Evolutionary conservation across 2,329 filamentous ascomycete genomes (phyloP).

Genomic region (Akanthomyces dipterigenus): DNA sequence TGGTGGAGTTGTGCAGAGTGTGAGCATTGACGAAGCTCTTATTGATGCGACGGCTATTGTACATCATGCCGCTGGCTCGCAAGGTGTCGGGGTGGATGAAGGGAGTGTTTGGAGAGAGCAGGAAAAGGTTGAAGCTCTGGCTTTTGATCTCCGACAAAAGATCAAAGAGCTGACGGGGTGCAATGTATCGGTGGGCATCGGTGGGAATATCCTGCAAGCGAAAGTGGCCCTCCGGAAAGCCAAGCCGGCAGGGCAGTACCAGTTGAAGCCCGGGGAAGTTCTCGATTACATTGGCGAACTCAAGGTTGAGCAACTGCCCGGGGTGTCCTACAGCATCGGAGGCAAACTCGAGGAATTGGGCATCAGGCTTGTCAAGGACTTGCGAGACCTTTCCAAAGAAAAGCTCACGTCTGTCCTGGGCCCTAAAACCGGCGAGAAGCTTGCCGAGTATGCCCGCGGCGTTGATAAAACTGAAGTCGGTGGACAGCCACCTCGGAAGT

Average conservation of each 20-base stretch:
- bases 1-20: conserved; percentile 84
- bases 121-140: conserved; percentile 64
- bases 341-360: conserved; percentile 84
- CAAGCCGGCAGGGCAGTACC: conserved; percentile 89
- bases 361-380: conserved; percentile 74
- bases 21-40: conserved; percentile 93
- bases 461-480: conserved; percentile 83
- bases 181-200: conserved; percentile 87
- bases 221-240: conserved; percentile 86
- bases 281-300: conserved; percentile 71
- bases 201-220: conserved; percentile 81
- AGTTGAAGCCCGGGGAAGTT: conserved; percentile 75
- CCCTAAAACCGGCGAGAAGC: conserved; percentile 84
- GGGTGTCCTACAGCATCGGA: conserved; percentile 85
- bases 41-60: conserved; percentile 74
- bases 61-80: conserved; percentile 56
- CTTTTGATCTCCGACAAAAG: conserved; percentile 55
- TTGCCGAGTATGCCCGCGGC: conserved; percentile 85
- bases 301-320: conserved; percentile 74
- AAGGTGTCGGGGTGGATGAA: conserved; percentile 57
- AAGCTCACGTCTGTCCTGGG: conserved; percentile 67
- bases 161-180: conserved; percentile 74
- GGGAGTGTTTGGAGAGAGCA: conserved; percentile 72
- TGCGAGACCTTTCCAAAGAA: conserved; percentile 71
- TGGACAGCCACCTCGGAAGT: conserved; percentile 79